Base-by-base conservation (phyloP, 148 eudicot genomes). In the Chenopodium formosanum region DNA sequence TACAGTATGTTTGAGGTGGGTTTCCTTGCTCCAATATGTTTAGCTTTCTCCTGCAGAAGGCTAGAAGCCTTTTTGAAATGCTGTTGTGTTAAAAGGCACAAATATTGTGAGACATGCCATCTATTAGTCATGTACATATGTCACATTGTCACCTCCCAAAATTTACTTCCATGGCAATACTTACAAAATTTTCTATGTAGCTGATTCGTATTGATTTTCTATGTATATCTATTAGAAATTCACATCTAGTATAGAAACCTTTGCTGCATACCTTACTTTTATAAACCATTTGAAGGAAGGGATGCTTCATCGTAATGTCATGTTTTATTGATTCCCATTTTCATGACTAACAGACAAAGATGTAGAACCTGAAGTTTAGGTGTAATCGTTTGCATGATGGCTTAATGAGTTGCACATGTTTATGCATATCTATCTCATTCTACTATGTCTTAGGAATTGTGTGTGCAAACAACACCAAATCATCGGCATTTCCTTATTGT, bases 1-100 rank as follows among this genome's bases (percentile, higher is more conserved):
- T 22, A 9, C 22, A 40, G 32, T 66, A 13, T 25, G 17, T 14
- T 75, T 14, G 31, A 44, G 12, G 7, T 79, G 50, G 37, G 27
- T 44, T 78, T 0, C 22, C 16, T 31, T 64, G 79, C 69, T 79
- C 58, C 63, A 10, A 32, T 16, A 23, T 22, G 32, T 64, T 78
- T 46, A 73, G 58, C 52, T 63, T 29, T 53, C 17, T 73, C 71
- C 53, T 22, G 25, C 3, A 50, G 16, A 50, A 50, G 53, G 53
- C 53, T 46, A 62, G 81, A 78, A 70, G 48, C 27, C 47, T 13
- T 14, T 0, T 34, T 52, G 52, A 50, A 40, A 73, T 10, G 14
- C 13, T 29, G 62, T 32, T 44, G 27, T 78, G 34, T 83, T 67
- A 81, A 66, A 13, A 50, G 14, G 46, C 23, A 50, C 70, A 66